Percentiles rank a stretch among this genome's conserved stretches.
Conservation (phyloP, 202 grass and related monocot genomes). For the Cymbopogon flexuosus region DNA sequence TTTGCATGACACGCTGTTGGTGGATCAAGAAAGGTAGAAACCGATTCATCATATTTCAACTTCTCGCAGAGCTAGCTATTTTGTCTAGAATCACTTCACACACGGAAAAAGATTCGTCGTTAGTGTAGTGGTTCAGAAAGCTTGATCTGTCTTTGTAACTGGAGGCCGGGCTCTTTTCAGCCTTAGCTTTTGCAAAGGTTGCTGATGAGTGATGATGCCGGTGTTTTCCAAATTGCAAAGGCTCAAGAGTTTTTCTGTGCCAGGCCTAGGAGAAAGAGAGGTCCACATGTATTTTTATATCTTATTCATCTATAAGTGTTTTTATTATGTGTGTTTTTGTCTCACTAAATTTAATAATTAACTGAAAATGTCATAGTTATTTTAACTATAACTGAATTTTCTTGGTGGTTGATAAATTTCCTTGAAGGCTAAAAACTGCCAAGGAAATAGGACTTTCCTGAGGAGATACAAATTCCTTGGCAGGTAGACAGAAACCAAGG, state of each 20-base stretch:
- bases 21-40: background rate
- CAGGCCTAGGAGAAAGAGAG: no score
- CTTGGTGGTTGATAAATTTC: no score
- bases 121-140: background rate
- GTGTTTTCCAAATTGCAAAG: background rate
- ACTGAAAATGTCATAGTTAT: no score
- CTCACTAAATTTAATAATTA: no score
- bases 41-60: background rate
- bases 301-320: no score
- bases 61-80: background rate
- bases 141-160: background rate
- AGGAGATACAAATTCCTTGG: no score
- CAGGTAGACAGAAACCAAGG: no score
- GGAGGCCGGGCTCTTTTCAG: background rate
- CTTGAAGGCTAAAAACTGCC: no score
- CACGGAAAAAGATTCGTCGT: background rate
- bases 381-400: no score
- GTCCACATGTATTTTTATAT: no score
- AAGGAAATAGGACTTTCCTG: no score
- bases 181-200: constrained; percentile 4
- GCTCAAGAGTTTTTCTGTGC: background rate
- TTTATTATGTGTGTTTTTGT: no score
- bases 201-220: background rate
- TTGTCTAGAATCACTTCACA: background rate
- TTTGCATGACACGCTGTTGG: background rate